These are phyloP conservation scores for Angomonas deanei DNA, from an alignment of 208 protist species.

Conservation along the genomic window DNA sequence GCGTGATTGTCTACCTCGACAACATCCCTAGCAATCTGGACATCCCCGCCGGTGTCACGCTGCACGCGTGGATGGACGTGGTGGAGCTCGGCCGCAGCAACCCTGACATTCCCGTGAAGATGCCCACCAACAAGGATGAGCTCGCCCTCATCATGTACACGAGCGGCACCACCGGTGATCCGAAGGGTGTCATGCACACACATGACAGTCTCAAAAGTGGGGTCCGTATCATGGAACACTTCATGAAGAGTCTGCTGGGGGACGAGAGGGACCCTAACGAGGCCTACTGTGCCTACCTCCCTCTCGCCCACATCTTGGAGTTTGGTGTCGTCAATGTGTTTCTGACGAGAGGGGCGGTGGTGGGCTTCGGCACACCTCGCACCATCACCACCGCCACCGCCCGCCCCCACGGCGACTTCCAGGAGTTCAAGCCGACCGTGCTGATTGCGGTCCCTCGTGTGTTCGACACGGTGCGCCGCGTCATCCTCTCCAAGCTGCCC, in stretches of 20 bases:
- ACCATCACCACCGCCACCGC: slow-evolving; percentile 69
- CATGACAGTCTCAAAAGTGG: slow-evolving; percentile 40
- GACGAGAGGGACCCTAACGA: slow-evolving; percentile 20
- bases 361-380: slow-evolving; percentile 71
- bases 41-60: slow-evolving; percentile 8
- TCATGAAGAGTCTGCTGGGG: slow-evolving; percentile 16
- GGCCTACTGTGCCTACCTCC: slow-evolving; percentile 85
- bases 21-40: slow-evolving; percentile 20
- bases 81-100: slow-evolving; percentile 20
- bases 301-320: slow-evolving; percentile 93
- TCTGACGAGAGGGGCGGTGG: slow-evolving; percentile 47
- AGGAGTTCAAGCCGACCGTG: slow-evolving; percentile 60
- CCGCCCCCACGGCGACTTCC: slow-evolving; percentile 75
- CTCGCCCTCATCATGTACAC: slow-evolving; percentile 77
- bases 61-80: slow-evolving; percentile 56
- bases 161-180: slow-evolving; percentile 86
- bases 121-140: slow-evolving; percentile 23
- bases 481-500: slow-evolving; percentile 64
- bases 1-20: slow-evolving; percentile 56
- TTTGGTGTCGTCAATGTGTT: slow-evolving; percentile 71
- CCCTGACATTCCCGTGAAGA: slow-evolving; percentile 5
- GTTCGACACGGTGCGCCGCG: slow-evolving; percentile 78
- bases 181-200: slow-evolving; percentile 87
- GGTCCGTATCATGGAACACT: slow-evolving; percentile 39
- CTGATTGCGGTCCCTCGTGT: slow-evolving; percentile 80